These are phyloP conservation scores for Ogataea nitratoaversa DNA, from an alignment of 805 yeast genomes.

Conservation along the genomic window DNA sequence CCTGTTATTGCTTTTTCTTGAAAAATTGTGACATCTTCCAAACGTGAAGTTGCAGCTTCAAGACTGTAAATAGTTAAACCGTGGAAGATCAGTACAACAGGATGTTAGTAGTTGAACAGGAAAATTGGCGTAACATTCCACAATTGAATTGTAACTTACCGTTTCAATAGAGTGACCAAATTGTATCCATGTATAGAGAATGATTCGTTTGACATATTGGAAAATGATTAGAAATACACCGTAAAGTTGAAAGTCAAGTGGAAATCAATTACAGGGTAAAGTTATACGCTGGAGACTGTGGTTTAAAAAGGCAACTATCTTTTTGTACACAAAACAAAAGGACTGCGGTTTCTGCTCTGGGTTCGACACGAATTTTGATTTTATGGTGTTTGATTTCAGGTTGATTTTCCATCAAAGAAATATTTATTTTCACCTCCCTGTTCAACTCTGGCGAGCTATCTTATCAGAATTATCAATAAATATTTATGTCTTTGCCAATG, in stretches of 20 bases:
- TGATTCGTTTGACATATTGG: constrained; percentile 30
- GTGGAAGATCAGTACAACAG: background rate
- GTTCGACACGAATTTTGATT: background rate
- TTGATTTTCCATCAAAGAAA: background rate
- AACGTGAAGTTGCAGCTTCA: constrained; percentile 90
- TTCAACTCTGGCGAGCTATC: too few relatives aligned
- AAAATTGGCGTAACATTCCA: too few relatives aligned
- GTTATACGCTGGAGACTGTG: too few relatives aligned
- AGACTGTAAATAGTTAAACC: constrained; percentile 43
- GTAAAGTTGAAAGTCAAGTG: background rate
- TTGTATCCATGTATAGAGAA: constrained; percentile 78
- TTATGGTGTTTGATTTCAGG: background rate
- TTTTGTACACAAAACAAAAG: background rate
- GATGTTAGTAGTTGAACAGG: constrained; percentile 2
- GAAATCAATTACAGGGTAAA: too few relatives aligned
- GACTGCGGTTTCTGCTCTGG: background rate
- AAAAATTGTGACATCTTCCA: constrained; percentile 81
- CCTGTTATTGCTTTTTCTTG: constrained; percentile 49
- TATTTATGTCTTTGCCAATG: background rate
- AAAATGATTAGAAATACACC: too few relatives aligned
- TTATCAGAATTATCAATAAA: too few relatives aligned
- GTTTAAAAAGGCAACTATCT: too few relatives aligned
- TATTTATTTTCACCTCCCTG: too few relatives aligned
- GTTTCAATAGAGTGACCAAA: constrained; percentile 71
- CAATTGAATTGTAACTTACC: constrained; percentile 33